Evolutionary conservation across 176 grass and related monocot genomes (phyloP).

Genomic region (Carex myosuroides): DNA sequence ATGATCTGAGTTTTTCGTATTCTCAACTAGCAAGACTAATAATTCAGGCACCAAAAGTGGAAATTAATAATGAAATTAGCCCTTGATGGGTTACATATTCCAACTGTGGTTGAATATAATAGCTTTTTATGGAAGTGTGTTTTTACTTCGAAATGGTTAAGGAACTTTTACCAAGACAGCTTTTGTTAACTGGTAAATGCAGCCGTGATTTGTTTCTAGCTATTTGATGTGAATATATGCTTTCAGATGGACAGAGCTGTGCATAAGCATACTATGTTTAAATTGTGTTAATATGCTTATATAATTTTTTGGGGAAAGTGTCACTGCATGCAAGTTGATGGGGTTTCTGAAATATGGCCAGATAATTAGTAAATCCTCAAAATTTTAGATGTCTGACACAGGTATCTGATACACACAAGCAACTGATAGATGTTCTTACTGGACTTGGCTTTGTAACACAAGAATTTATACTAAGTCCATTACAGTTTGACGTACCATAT

Average conservation of each 20-base stretch:
- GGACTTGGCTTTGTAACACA: slow-evolving; percentile 61
- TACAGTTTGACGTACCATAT: slow-evolving; percentile 94
- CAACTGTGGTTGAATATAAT: neutral
- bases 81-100: neutral
- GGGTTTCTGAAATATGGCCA: slow-evolving; percentile 5
- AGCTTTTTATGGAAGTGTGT: neutral
- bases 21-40: neutral
- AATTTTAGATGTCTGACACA: slow-evolving; percentile 20
- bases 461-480: slow-evolving; percentile 73
- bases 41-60: neutral
- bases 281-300: neutral
- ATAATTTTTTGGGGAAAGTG: neutral
- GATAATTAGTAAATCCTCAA: slow-evolving; percentile 1
- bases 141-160: no score
- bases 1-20: neutral
- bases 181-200: neutral
- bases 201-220: neutral
- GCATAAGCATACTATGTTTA: neutral
- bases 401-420: slow-evolving; percentile 84
- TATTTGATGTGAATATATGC: neutral
- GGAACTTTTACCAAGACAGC: neutral
- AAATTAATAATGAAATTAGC: neutral
- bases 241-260: neutral
- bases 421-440: slow-evolving; percentile 68
- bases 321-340: neutral